phyloP scores from a whole-genome alignment of 1,284 basidiomycete genomes.

The Ustilago vetiveriae region DNA sequence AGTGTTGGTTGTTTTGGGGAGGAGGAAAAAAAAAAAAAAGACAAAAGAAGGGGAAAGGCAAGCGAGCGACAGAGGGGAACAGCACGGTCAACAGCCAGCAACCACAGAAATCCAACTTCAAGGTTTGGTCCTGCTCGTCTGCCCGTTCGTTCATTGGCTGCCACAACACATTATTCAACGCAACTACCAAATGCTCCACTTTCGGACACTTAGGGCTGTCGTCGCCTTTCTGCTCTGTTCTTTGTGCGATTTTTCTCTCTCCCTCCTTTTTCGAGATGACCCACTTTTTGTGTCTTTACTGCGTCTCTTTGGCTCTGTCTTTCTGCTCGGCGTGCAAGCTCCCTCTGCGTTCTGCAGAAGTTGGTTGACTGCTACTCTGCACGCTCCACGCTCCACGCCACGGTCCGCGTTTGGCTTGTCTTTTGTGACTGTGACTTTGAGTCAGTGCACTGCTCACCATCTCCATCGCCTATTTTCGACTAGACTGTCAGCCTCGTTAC shows the following conservation, averaged over 20 bases:
- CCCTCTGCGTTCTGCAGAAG: not conserved
- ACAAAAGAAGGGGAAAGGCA: not conserved
- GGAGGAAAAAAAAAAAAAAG: not conserved
- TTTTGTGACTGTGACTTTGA: not conserved
- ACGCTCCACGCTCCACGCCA: conserved; percentile 37
- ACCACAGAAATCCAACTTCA: conserved; percentile 3
- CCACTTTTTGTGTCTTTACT: too few relatives aligned
- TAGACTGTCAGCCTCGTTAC: not conserved
- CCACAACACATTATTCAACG: not conserved
- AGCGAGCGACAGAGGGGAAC: too few relatives aligned
- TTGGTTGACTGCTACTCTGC: conserved; percentile 21
- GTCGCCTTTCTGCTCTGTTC: not conserved
- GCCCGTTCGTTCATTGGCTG: conserved; percentile 8
- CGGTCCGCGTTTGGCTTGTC: conserved; percentile 15
- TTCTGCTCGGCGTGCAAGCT: too few relatives aligned
- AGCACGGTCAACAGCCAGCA: conserved; percentile 5
- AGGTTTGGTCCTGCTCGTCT: conserved; percentile 28
- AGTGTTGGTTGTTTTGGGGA: not conserved
- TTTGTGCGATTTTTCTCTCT: conserved; percentile 6
- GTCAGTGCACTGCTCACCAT: conserved; percentile 1
- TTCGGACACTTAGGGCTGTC: too few relatives aligned
- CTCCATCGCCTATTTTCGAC: not conserved
- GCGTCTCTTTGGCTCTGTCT: too few relatives aligned
- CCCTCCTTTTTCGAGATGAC: too few relatives aligned
- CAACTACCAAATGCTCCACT: too few relatives aligned